Evolutionary conservation across 371 early-diverging fungal genomes (phyloP).

Genomic region (Mucor indicus): DNA sequence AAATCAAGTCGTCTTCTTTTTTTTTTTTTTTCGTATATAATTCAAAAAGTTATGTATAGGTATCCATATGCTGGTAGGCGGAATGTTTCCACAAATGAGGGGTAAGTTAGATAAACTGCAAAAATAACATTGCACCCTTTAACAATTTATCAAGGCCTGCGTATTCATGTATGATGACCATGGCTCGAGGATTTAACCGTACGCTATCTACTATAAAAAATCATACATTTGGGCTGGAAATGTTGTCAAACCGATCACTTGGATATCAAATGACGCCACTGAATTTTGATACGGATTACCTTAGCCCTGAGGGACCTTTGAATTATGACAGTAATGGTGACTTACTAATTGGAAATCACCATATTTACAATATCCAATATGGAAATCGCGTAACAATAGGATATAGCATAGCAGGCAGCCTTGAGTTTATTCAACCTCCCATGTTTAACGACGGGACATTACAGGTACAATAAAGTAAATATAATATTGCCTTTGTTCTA

Average conservation of each 20-base stretch:
- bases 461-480: slow-evolving; percentile 10
- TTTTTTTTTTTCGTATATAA: too few species aligned
- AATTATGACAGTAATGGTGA: slow-evolving; percentile 50
- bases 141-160: slow-evolving; percentile 21
- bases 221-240: slow-evolving; percentile 27
- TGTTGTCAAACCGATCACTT: slow-evolving; percentile 37
- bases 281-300: slow-evolving; percentile 49
- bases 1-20: too few species aligned
- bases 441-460: slow-evolving; percentile 50
- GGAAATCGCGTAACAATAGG: slow-evolving; percentile 37
- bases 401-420: slow-evolving; percentile 35
- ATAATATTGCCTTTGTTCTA: not conserved
- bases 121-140: not conserved
- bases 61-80: slow-evolving; percentile 53
- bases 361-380: slow-evolving; percentile 46
- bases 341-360: slow-evolving; percentile 41
- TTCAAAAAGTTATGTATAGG: slow-evolving; percentile 26
- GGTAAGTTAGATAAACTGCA: slow-evolving; percentile 22
- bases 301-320: slow-evolving; percentile 55
- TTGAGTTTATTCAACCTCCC: slow-evolving; percentile 33
- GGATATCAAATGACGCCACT: slow-evolving; percentile 33
- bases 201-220: slow-evolving; percentile 33
- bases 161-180: slow-evolving; percentile 54
- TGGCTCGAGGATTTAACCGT: slow-evolving; percentile 43
- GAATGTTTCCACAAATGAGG: slow-evolving; percentile 52